Evolutionary conservation across 176 grass and related monocot genomes (phyloP).

Genomic region (Carex scoparia): DNA sequence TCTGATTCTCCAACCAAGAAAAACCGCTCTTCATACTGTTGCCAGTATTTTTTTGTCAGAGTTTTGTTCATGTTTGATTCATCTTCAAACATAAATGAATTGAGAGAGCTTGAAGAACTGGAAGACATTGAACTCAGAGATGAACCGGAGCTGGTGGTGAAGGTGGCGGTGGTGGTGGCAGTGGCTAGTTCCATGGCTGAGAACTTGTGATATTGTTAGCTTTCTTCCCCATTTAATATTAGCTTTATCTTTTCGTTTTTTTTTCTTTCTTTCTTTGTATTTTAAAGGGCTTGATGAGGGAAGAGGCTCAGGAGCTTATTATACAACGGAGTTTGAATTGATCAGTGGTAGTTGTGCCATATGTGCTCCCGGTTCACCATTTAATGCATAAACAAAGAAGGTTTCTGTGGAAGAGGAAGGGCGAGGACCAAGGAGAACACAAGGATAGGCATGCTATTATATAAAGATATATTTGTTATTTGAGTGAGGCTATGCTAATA

Average conservation of each 20-base stretch:
- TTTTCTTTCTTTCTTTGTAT: not conserved
- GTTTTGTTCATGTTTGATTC: not conserved
- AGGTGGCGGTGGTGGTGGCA: not conserved
- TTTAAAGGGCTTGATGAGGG: not conserved
- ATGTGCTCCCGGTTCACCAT: not conserved
- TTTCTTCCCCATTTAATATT: too few relatives aligned
- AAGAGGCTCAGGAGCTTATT: not conserved
- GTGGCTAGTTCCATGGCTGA: not conserved
- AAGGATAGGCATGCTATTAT: too few relatives aligned
- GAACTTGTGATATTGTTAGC: not conserved
- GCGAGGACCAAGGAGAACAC: too few relatives aligned
- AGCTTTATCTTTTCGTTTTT: not conserved
- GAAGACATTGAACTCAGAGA: not conserved
- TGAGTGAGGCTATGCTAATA: too few relatives aligned
- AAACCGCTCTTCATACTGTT: not conserved
- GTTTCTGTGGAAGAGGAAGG: not conserved
- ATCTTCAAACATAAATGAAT: not conserved
- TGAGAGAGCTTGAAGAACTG: too few relatives aligned
- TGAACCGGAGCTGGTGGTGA: not conserved
- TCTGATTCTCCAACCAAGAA: slow-evolving; percentile 5
- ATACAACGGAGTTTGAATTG: not conserved
- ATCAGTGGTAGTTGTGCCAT: not conserved
- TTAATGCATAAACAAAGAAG: not conserved
- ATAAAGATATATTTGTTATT: too few relatives aligned
- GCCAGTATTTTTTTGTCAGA: not conserved